A percentile compares a stretch with the other conserved stretches of the same genome.
Conservation (phyloP, 805 yeast species). For the Pichia insulana region DNA sequence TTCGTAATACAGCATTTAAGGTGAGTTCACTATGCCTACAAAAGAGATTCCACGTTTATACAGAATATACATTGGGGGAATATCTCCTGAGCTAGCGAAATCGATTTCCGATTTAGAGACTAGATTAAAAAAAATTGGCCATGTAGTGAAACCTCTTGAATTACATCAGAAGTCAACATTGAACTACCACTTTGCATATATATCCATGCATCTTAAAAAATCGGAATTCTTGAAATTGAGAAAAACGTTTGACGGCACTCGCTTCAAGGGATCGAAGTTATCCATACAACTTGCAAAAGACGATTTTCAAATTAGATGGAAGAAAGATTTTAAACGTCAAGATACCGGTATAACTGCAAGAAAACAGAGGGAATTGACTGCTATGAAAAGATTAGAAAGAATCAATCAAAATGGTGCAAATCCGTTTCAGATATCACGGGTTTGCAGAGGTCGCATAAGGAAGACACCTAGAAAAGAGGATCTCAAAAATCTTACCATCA, state of each 20-base stretch:
- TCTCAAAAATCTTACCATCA: constrained; percentile 48
- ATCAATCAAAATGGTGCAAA: constrained; percentile 38
- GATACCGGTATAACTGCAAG: constrained; percentile 25
- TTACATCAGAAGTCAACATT: constrained; percentile 46
- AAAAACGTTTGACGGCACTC: constrained; percentile 56
- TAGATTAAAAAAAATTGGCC: constrained; percentile 61
- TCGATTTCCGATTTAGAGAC: constrained; percentile 37
- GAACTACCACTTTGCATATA: constrained; percentile 55
- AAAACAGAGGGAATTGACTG: constrained; percentile 27
- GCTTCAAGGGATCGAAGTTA: constrained; percentile 66
- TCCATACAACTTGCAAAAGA: constrained; percentile 56
- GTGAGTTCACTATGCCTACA: too few species aligned
- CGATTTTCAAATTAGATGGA: constrained; percentile 39
- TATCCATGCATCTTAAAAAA: constrained; percentile 47
- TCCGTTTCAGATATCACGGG: constrained; percentile 21
- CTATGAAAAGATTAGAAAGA: constrained; percentile 29
- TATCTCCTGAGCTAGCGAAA: constrained; percentile 45
- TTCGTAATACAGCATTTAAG: too few species aligned
- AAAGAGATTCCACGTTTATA: neutral
- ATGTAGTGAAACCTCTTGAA: constrained; percentile 37
- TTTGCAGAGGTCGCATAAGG: constrained; percentile 52
- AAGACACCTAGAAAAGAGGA: constrained; percentile 40
- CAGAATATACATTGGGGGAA: constrained; percentile 56
- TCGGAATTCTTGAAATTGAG: constrained; percentile 42
- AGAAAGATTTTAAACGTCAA: constrained; percentile 35